Evolutionary conservation across 1,284 basidiomycete species (phyloP).

Genomic region (Chondrostereum purpureum): DNA sequence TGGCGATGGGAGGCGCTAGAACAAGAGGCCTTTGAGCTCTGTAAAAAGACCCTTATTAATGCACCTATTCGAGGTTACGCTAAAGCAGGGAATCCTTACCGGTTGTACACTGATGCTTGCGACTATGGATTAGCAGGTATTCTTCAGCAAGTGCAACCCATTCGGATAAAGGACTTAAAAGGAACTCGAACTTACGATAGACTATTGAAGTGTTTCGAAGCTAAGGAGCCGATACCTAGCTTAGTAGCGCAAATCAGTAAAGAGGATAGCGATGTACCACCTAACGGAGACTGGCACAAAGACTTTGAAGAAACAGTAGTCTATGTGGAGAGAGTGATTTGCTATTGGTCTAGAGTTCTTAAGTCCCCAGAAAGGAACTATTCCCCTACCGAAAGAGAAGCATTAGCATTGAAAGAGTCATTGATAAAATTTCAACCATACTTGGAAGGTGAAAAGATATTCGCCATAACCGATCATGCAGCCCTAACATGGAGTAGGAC

Average conservation of each 20-base stretch:
- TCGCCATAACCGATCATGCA: no score
- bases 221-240: neutral
- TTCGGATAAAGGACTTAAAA: neutral
- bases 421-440: no score
- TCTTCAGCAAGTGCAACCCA: neutral
- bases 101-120: neutral
- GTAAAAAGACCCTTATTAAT: constrained; percentile 16
- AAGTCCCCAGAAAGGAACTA: neutral
- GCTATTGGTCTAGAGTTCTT: no score
- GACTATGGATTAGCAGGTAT: no score
- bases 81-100: neutral
- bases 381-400: neutral
- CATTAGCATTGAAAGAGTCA: neutral
- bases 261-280: neutral
- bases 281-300: neutral
- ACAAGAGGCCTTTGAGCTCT: constrained; percentile 17
- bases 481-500: neutral
- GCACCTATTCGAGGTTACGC: neutral
- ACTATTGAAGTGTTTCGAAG: neutral
- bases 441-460: no score
- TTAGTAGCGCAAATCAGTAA: neutral
- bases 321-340: no score
- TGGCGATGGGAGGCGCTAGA: constrained; percentile 14
- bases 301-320: no score
- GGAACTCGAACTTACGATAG: neutral